Evolutionary conservation across 2,329 filamentous ascomycete species (phyloP), one percentile per base, ranked within the genome.

Genomic region (Pseudogymnoascus sp.): DNA sequence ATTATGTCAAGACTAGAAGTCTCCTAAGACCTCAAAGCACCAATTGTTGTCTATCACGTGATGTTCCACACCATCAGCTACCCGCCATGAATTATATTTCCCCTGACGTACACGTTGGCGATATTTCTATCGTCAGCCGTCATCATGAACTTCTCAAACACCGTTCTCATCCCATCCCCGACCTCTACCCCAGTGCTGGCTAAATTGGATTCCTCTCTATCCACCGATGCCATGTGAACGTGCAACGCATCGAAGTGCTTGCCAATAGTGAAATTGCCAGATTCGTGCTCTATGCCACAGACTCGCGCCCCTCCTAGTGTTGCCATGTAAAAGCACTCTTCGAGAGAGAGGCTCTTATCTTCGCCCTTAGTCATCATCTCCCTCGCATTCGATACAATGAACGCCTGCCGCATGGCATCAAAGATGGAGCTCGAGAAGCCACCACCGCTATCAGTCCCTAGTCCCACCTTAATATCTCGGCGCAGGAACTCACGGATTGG

Each of bases 211-310:
- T 62, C 33, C 4, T 68, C 62, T 8, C 50, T 17, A 73, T 96
- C 91, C 0, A 96, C 90, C 50, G 87, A 57, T 33, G 50, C 50
- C 50, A 57, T 86, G 0, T 87, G 86, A 47, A 97, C 80, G 69
- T 96, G 80, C 80, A 96, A 90, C 65, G 89, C 91, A 79, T 97
- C 93, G 83, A 87, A 97, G 67, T 90, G 83, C 86, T 88, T 93
- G 0, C 92, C 93, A 0, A 87, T 82, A 69, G 91, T 88, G 72
- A 97, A 97, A 0, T 81, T 87, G 3, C 93, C 93, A 6, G 96
- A 80, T 64, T 79, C 82, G 9, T 83, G 80, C 59, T 82, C 82
- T 65, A 97, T 78, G 1, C 91, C 57, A 38, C 65, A 65, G 17
- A 80, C 80, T 64, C 72, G 74, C 1, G 80, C 80, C 1, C 78